phyloP scores from a whole-genome alignment of 768 basidiomycete genomes.

The Russula emetica region DNA sequence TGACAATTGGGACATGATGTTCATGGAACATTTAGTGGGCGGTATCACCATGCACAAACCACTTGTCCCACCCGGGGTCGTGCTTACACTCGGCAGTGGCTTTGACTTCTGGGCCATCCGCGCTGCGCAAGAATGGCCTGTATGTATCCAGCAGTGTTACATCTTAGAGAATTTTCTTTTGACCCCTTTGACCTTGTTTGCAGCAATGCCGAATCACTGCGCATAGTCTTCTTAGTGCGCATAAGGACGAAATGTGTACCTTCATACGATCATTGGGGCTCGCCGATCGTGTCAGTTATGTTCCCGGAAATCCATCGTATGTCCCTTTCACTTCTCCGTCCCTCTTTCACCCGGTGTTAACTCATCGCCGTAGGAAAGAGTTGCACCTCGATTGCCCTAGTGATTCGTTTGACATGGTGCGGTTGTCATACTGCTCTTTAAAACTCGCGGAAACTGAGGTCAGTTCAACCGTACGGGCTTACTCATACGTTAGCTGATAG shows the following conservation, averaged over 20 bases:
- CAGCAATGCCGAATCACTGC: slow-evolving; percentile 19
- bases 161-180: background rate
- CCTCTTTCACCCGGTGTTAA: background rate
- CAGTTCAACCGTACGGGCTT: background rate
- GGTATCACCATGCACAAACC: slow-evolving; percentile 55
- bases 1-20: slow-evolving; percentile 70
- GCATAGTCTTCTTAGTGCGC: slow-evolving; percentile 14
- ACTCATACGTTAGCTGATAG: background rate
- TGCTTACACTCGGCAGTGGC: slow-evolving; percentile 72
- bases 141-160: slow-evolving; percentile 32
- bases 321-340: background rate
- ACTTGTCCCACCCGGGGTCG: slow-evolving; percentile 43
- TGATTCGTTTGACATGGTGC: slow-evolving; percentile 26
- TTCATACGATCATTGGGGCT: slow-evolving; percentile 7
- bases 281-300: slow-evolving; percentile 14
- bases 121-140: slow-evolving; percentile 64
- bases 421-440: slow-evolving; percentile 24
- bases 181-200: background rate
- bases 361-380: background rate
- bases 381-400: slow-evolving; percentile 6
- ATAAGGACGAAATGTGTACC: slow-evolving; percentile 5
- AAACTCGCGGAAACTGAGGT: slow-evolving; percentile 27
- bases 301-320: slow-evolving; percentile 21
- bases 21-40: slow-evolving; percentile 47
- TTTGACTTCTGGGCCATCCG: slow-evolving; percentile 67